Evolutionary conservation across 768 basidiomycete genomes (phyloP), one percentile per base, ranked within the genome.

Genomic region (Leccinum barrowsii): DNA sequence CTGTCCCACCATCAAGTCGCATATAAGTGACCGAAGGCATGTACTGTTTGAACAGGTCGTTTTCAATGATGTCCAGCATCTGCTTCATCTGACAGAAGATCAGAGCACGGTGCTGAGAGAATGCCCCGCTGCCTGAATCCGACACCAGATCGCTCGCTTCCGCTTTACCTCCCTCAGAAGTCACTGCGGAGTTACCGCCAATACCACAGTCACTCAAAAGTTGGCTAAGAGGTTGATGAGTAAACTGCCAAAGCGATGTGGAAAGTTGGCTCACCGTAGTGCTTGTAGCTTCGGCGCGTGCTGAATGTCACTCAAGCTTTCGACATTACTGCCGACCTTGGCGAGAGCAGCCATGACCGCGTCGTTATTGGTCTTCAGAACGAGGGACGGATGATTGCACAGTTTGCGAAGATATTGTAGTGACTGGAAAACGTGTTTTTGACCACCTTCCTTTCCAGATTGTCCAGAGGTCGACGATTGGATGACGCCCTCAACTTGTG

Each of bases 1-100:
- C 97, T 4, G 93, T 96, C 51, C 84, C 79, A 40, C 97, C 97
- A 70, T 99, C 97, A 32, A 99, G 81, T 26, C 97, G 87, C 97
- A 99, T 98, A 75, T 98, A 99, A 1, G 94, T 94, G 46, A 99
- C 90, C 0, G 91, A 87, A 6, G 96, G 96, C 94, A 99, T 95
- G 64, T 89, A 82, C 42, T 82, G 77, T 65, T 87, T 89, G 82
- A 99, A 98, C 7, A 99, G 78, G 67, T 97, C 92, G 12, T 80
- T 87, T 74, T 98, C 95, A 65, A 99, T 95, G 70, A 98, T 89
- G 71, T 99, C 92, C 52, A 99, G 82, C 97, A 98, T 99, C 71
- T 93, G 91, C 73, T 98, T 97, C 85, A 98, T 92, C 76, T 99
- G 97, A 67, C 96, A 98, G 77, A 99, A 99, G 66, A 99, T 96